A percentile compares a stretch with the other conserved stretches of the same genome.
Evolutionary conservation across 2,329 filamentous ascomycete genomes (phyloP).

Genomic region (Epichloe gansuensis): DNA sequence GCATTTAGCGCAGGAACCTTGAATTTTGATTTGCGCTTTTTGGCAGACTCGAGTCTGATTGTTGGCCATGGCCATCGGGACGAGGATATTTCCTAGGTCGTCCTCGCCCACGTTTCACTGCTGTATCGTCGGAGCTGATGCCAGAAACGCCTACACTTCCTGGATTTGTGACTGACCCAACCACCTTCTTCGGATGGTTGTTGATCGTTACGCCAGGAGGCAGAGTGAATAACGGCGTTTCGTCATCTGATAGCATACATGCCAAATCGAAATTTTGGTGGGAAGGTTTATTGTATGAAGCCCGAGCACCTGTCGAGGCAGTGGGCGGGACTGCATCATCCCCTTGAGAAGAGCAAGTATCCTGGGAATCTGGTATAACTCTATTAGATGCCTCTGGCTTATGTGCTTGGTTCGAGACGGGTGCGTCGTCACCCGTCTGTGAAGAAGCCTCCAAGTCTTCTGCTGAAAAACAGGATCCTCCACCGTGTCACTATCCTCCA

Average conservation of each 20-base stretch:
- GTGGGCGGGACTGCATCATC: background rate
- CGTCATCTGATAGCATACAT: slow-evolving; percentile 24
- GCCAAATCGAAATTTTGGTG: slow-evolving; percentile 6
- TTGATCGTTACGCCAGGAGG: background rate
- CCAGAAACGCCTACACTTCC: background rate
- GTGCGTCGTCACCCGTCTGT: slow-evolving; percentile 5
- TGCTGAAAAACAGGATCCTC: slow-evolving; percentile 5
- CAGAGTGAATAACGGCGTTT: slow-evolving; percentile 18
- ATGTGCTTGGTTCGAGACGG: slow-evolving; percentile 1
- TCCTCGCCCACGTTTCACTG: slow-evolving; percentile 1
- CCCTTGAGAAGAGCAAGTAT: slow-evolving; percentile 9
- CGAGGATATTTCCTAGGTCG: slow-evolving; percentile 2
- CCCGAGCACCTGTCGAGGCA: background rate
- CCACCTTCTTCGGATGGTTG: background rate
- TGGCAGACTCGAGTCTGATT: background rate
- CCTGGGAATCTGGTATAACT: slow-evolving; percentile 19
- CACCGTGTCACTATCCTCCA: slow-evolving; percentile 5
- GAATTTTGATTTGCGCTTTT: background rate
- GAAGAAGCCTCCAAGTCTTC: slow-evolving; percentile 1
- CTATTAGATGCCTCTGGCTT: background rate
- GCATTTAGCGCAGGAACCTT: background rate
- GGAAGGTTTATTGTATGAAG: background rate
- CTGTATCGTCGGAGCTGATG: background rate
- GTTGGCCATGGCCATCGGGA: background rate
- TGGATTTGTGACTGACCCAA: background rate